Evolutionary conservation across 163 green algal species (phyloP), one percentile per base, ranked within the genome.

Genomic region (Chlamydomonas reinhardtii): DNA sequence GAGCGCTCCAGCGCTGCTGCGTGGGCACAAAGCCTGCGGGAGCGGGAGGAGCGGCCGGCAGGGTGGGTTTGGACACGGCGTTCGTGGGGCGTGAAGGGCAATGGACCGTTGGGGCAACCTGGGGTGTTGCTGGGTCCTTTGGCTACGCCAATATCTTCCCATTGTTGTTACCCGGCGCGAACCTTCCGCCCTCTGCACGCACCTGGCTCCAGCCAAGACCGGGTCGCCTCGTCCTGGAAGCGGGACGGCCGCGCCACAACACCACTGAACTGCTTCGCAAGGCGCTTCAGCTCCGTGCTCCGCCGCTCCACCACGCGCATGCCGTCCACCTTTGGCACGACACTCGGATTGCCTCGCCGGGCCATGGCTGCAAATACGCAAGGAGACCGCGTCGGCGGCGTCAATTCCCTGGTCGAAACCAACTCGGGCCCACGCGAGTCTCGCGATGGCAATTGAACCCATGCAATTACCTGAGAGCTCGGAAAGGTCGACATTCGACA

Each of bases 1-100:
- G 35, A 34, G 80, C 54, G 35, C 54, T 79, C 80, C 80, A 86
- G 32, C 80, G 80, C 56, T 86, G 80, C 5, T 56, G 64, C 22
- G 70, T 35, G 27, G 80, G 80, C 5, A 86, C 54, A 35, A 56
- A 80, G 35, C 34, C 70, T 86, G 80, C 5, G 20, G 39, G 31
- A 24, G n/a, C 14, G 6, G 22, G n/a, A 9, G 16, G 31, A n/a
- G 65, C 65, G 1, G 31, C 15, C 3, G 9, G 37, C 31, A 1
- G 43, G 31, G 4, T 22, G 1, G 65, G 39, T 8, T 5, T 8
- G 5, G 39, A 48, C 39, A 48, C 39, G 39, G 39, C 39, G 39
- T 48, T 5, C 39, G n/a, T n/a, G n/a, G n/a, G n/a, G n/a, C n/a
- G n/a, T n/a, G n/a, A n/a, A n/a, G n/a, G 64, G 64, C 19, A 35